Base-by-base conservation (phyloP, 2,329 filamentous ascomycete species). In the Botryotinia convoluta region DNA sequence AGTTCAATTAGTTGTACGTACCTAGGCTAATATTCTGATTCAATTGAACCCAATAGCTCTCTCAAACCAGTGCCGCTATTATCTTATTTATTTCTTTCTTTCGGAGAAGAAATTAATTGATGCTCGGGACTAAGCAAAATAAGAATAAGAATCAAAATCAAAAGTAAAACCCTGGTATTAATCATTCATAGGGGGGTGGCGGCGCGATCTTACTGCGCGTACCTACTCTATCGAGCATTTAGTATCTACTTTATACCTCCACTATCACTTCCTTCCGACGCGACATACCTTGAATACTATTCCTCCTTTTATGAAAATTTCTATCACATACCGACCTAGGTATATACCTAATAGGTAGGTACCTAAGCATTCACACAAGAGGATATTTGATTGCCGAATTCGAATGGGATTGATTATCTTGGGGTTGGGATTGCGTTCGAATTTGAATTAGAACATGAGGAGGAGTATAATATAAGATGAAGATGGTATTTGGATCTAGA, bases 1-100 rank as follows among this genome's bases (percentile, higher is more conserved):
- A 62, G 37, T 62, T 42, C 60, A 42, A 37, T 62, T 61, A 39
- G 60, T n/a, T n/a, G 60, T 39, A 62, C 35, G 60, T 62, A 62
- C 60, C 22, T 62, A 39, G 59, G 37, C 35, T 61, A 61, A 39
- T 61, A n/a, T 61, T 61, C n/a, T 39, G 59, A 61, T 61, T 61
- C 59, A 61, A 61, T 39, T 26, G 22, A 39, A 39, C 22, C 35
- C 39, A 44, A 62, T 62, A 39, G 35, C 60, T 39, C 12, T 42
- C 35, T 18, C 37, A n/a, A 42, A n/a, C 35, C n/a, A 42, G 61
- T 44, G 39, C 61, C 39, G 61, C 61, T 63, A 9, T 63, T 44
- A 63, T 42, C 48, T 5, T n/a, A 6, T n/a, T 14, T 6, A 10
- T 48, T 26, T 26, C 1, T 54, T 54, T 16, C 22, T 42, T 44